Evolutionary conservation across 2,329 filamentous ascomycete genomes (phyloP).

Genomic region (Ampelomyces quisqualis): DNA sequence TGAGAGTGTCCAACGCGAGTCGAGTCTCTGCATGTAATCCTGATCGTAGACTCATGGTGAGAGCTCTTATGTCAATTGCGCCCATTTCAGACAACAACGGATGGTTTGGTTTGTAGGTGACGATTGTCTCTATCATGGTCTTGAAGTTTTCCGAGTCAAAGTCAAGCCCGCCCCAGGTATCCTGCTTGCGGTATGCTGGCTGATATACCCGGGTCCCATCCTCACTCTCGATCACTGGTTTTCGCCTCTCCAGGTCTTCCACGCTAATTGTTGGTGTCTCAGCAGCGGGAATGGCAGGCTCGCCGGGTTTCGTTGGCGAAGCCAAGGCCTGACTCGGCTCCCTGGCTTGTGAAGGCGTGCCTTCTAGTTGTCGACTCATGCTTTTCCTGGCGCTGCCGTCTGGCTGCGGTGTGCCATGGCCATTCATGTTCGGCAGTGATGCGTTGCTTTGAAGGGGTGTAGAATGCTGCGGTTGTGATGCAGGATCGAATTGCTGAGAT

Average conservation of each 20-base stretch:
- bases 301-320: conserved; percentile 35
- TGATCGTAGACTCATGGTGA: conserved; percentile 86
- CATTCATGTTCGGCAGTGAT: conserved; percentile 49
- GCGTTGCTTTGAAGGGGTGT: conserved; percentile 52
- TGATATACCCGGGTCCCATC: conserved; percentile 34
- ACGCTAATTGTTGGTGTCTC: conserved; percentile 18
- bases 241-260: conserved; percentile 23
- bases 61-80: conserved; percentile 82
- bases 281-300: conserved; percentile 16
- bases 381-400: conserved; percentile 42
- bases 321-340: conserved; percentile 28
- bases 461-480: conserved; percentile 36
- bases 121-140: conserved; percentile 68
- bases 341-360: conserved; percentile 37
- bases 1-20: conserved; percentile 80
- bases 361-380: conserved; percentile 40
- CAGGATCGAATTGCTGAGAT: conserved; percentile 33
- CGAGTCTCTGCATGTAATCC: conserved; percentile 89
- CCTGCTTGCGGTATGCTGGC: conserved; percentile 29
- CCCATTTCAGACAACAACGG: conserved; percentile 77
- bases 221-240: conserved; percentile 31
- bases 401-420: conserved; percentile 49
- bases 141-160: conserved; percentile 62
- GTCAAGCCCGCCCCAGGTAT: conserved; percentile 40
- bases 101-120: conserved; percentile 69